These are phyloP conservation scores for Aspergillus sojae DNA, from an alignment of 2,329 filamentous ascomycete genomes.

Conservation along the genomic window DNA sequence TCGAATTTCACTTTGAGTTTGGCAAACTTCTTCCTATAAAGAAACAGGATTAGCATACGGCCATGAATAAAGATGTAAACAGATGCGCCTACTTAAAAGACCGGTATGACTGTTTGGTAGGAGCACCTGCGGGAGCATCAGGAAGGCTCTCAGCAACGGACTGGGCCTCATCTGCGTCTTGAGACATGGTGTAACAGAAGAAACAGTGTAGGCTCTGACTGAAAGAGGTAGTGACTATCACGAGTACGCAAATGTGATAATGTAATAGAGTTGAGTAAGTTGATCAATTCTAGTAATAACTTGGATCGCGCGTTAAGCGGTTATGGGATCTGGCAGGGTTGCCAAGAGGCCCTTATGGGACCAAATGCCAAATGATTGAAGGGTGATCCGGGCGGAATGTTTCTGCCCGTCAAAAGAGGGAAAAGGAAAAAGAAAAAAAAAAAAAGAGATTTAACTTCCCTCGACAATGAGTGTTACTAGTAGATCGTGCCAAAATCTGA, in stretches of 20 bases:
- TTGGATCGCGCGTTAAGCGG: neutral
- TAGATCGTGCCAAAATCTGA: neutral
- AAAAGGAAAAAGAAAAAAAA: conserved; percentile 20
- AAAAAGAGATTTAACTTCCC: conserved; percentile 8
- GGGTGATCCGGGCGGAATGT: conserved; percentile 21
- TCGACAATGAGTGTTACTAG: neutral
- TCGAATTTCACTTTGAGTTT: conserved; percentile 81
- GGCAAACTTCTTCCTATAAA: conserved; percentile 79
- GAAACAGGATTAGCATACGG: conserved; percentile 11
- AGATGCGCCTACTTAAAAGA: conserved; percentile 62
- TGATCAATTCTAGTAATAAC: neutral
- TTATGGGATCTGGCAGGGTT: neutral
- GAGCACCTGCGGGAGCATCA: conserved; percentile 35
- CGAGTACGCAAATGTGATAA: neutral
- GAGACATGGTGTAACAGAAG: conserved; percentile 33
- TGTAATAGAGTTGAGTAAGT: neutral
- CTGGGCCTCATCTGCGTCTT: conserved; percentile 31
- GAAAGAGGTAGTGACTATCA: neutral
- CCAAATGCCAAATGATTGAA: no score
- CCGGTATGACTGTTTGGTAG: conserved; percentile 60
- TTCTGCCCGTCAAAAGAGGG: conserved; percentile 32
- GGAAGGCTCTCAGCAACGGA: conserved; percentile 35
- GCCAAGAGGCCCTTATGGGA: conserved; percentile 4
- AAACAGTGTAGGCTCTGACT: neutral
- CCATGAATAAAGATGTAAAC: neutral